Base-by-base conservation (phyloP, 2,329 filamentous ascomycete genomes). In the Pseudovirgaria hyperparasitica region DNA sequence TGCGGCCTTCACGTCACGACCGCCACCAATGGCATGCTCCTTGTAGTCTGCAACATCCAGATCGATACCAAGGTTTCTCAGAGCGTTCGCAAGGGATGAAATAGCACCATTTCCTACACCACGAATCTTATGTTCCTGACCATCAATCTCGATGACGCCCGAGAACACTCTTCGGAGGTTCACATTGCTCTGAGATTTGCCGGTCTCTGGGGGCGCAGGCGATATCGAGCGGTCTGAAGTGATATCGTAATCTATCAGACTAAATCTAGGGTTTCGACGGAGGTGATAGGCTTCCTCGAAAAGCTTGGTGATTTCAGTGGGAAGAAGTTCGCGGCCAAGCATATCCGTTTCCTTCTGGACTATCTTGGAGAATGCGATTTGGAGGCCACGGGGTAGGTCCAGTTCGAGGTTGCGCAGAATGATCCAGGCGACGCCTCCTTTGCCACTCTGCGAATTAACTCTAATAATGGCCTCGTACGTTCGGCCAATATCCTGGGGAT, bases 401-500 rank as follows among this genome's bases (percentile, higher is more conserved):
- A 96, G 78, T 47, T 90, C 73, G 35, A 96, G 72, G 46, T 84
- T 78, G 42, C 80, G 77, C 50, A 86, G 76, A 50, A 96, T 86
- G 49, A 96, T 81, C 82, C 82, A 96, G 26, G 87, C 86, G 33
- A 82, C 77, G 42, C 90, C 90, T 35, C 87, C 87, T 62, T 98
- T 96, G 39, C 87, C 87, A 43, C 75, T 82, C 54, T 96, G 87
- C 11, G 82, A 92, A 65, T 96, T 98, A 69, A 96, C 87, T 33
- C 87, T 81, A 50, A 96, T 96, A 49, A 96, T 80, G 32, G 87
- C 87, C 58, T 96, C 86, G 69, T 96, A 96, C n/a, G 77, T 94
- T 31, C 87, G 76, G 26, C 87, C 87, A 38, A 96, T 93, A 47
- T 96, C 87, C 46, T 80, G 69, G 5, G 87, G 87, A 47, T 96